Conservation (phyloP, 805 yeast species). For the Maudiozyma saulgeensis region DNA sequence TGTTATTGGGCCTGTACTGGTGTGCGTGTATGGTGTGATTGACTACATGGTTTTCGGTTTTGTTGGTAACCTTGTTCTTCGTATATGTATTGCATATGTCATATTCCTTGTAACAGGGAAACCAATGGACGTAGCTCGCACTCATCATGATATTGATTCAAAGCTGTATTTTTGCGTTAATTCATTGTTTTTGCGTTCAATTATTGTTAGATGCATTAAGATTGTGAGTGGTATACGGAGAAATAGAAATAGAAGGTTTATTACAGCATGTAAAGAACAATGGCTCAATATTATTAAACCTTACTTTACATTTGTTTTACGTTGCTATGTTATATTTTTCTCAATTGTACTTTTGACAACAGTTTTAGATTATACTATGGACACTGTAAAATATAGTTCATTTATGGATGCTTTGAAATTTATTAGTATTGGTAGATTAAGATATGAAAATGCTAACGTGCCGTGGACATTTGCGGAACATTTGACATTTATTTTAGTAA, state of each 20-base stretch:
- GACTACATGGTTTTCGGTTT: not conserved
- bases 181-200: not conserved
- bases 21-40: not conserved
- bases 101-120: not conserved
- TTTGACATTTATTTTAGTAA: constrained; percentile 6
- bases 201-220: not conserved
- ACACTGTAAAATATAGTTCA: constrained; percentile 1
- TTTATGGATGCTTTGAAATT: constrained; percentile 10
- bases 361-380: not conserved
- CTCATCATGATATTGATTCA: not conserved
- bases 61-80: not conserved
- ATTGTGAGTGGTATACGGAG: not conserved
- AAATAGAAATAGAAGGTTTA: not conserved
- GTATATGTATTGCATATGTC: not conserved
- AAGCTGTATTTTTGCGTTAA: not conserved
- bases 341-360: not conserved
- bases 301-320: not conserved
- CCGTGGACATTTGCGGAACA: constrained; percentile 18
- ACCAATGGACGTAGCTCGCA: not conserved
- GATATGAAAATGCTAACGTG: not conserved
- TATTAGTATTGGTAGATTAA: constrained; percentile 1
- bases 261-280: not conserved
- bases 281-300: constrained; percentile 1
- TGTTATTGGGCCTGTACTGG: not conserved
- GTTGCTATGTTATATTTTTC: not conserved